Percentiles rank a stretch among this genome's conserved stretches.
Evolutionary conservation across 2,329 filamentous ascomycete species (phyloP).

Genomic region (Knufia fluminis): DNA sequence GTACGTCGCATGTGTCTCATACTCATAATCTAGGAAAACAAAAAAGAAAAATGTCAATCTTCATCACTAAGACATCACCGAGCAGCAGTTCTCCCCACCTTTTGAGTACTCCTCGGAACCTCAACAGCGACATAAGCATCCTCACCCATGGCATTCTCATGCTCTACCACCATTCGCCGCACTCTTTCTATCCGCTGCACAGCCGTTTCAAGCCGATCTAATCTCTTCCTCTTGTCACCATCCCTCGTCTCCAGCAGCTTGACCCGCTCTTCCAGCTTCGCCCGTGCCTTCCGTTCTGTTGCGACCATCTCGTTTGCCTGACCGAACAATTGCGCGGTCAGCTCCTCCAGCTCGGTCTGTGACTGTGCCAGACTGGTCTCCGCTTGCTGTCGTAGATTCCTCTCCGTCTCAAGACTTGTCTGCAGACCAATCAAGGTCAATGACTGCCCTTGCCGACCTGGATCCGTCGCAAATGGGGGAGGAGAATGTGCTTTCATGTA

Average conservation of each 20-base stretch:
- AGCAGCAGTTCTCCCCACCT: slow-evolving; percentile 1
- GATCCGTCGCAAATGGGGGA: slow-evolving; percentile 8
- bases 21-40: neutral
- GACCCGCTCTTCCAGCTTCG: slow-evolving; percentile 41
- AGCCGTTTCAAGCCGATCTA: slow-evolving; percentile 48
- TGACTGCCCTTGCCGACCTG: slow-evolving; percentile 12
- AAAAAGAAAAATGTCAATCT: neutral
- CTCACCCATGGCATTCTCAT: slow-evolving; percentile 5
- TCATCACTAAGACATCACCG: neutral
- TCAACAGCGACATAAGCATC: neutral
- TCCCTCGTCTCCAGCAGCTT: slow-evolving; percentile 38
- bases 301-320: slow-evolving; percentile 61
- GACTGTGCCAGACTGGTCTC: slow-evolving; percentile 47
- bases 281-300: slow-evolving; percentile 49
- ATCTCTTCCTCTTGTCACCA: slow-evolving; percentile 41
- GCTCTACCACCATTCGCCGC: slow-evolving; percentile 40
- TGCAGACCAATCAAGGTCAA: slow-evolving; percentile 39
- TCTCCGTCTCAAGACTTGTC: slow-evolving; percentile 46
- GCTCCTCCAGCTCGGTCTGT: slow-evolving; percentile 51
- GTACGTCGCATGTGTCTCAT: slow-evolving; percentile 1
- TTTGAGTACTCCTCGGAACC: neutral
- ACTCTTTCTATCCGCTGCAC: slow-evolving; percentile 49
- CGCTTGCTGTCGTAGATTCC: slow-evolving; percentile 46
- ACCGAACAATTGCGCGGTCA: slow-evolving; percentile 51
- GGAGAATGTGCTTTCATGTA: slow-evolving; percentile 9